These are phyloP conservation scores for Cubamyces sp. DNA, from an alignment of 768 basidiomycete species.

Conservation along the genomic window DNA sequence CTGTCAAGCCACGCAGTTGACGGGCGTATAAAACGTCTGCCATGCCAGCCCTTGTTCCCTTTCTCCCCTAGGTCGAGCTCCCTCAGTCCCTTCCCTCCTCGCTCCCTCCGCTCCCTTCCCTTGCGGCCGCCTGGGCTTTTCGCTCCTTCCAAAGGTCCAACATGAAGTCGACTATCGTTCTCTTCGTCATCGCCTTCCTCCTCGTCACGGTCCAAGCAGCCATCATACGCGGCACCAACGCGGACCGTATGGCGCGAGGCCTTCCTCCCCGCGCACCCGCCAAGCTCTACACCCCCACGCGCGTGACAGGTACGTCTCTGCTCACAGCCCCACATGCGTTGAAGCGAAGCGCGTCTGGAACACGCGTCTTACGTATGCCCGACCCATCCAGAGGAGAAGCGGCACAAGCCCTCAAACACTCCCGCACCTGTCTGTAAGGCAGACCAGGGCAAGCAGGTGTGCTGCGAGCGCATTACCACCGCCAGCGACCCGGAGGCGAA, in stretches of 20 bases:
- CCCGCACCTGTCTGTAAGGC: background rate
- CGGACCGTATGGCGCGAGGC: slow-evolving; percentile 25
- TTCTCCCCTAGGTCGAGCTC: slow-evolving; percentile 1
- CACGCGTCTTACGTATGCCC: no score
- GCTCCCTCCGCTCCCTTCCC: slow-evolving; percentile 3
- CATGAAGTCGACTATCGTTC: slow-evolving; percentile 20
- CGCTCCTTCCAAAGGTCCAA: background rate
- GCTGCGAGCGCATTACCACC: background rate
- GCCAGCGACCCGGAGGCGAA: background rate
- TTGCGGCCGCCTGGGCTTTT: slow-evolving; percentile 18
- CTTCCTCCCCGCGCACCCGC: slow-evolving; percentile 21
- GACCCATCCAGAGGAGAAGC: background rate
- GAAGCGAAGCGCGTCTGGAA: no score
- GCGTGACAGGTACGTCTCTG: slow-evolving; percentile 3
- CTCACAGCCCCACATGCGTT: no score
- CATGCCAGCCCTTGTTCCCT: background rate
- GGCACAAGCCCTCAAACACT: background rate
- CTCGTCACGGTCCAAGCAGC: slow-evolving; percentile 20
- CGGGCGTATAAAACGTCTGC: slow-evolving; percentile 1
- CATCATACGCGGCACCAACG: slow-evolving; percentile 15
- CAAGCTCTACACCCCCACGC: slow-evolving; percentile 15
- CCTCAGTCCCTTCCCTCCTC: slow-evolving; percentile 1
- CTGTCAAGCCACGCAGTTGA: background rate
- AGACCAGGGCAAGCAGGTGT: background rate
- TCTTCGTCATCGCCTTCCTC: slow-evolving; percentile 19